Percentiles rank a stretch among this genome's conserved stretches.
Evolutionary conservation across 805 yeast genomes (phyloP).

Genomic region (Ogataea nitratoaversa): DNA sequence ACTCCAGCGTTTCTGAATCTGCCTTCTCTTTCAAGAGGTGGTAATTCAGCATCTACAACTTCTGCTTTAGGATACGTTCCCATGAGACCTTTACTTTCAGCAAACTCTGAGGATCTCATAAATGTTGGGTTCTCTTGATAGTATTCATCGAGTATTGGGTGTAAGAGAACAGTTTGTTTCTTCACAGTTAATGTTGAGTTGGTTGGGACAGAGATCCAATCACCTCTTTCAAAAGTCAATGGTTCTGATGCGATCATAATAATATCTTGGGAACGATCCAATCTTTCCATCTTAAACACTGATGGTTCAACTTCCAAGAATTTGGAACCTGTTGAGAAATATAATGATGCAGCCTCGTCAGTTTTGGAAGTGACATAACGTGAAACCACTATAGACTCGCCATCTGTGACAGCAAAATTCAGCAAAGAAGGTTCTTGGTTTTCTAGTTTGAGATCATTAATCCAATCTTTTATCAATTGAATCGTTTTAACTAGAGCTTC

Average conservation of each 20-base stretch:
- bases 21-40: slow-evolving; percentile 79
- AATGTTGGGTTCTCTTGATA: slow-evolving; percentile 67
- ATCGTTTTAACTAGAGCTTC: slow-evolving; percentile 71
- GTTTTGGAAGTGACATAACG: slow-evolving; percentile 84
- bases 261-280: slow-evolving; percentile 88
- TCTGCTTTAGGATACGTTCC: slow-evolving; percentile 80
- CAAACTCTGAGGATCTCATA: slow-evolving; percentile 73
- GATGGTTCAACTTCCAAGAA: slow-evolving; percentile 90
- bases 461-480: slow-evolving; percentile 74
- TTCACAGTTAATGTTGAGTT: slow-evolving; percentile 80
- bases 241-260: slow-evolving; percentile 97
- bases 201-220: slow-evolving; percentile 96
- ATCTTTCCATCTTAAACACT: slow-evolving; percentile 88
- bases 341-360: slow-evolving; percentile 95
- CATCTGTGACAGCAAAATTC: slow-evolving; percentile 95
- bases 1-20: slow-evolving; percentile 23
- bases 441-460: slow-evolving; percentile 49
- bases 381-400: slow-evolving; percentile 77
- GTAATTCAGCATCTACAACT: slow-evolving; percentile 49
- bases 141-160: slow-evolving; percentile 88
- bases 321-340: slow-evolving; percentile 89
- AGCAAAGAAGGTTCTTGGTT: slow-evolving; percentile 72
- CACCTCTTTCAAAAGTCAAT: slow-evolving; percentile 90
- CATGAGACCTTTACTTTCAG: slow-evolving; percentile 88
- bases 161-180: slow-evolving; percentile 81